Percentiles rank a stretch among this genome's conserved stretches.
phyloP scores from a whole-genome alignment of 176 grass and related monocot species.

The Zoysia japonica region DNA sequence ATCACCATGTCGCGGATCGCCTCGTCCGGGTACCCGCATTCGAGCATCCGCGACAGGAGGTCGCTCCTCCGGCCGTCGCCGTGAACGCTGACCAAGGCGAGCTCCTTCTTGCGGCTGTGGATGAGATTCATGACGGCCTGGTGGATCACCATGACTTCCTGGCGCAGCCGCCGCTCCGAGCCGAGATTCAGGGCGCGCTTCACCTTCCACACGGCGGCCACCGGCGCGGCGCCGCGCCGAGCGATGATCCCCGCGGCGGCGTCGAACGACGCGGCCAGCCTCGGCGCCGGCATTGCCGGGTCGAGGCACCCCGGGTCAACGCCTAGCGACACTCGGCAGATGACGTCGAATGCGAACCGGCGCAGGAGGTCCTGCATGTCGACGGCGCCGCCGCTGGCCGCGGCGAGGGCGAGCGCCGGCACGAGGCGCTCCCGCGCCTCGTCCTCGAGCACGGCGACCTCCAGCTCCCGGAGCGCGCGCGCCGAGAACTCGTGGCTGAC shows the following conservation, averaged over 20 bases:
- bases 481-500: slow-evolving; percentile 87
- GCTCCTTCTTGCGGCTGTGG: slow-evolving; percentile 50
- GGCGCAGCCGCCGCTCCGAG: slow-evolving; percentile 57
- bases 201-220: slow-evolving; percentile 74
- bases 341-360: slow-evolving; percentile 78
- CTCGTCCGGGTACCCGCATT: slow-evolving; percentile 67
- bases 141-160: slow-evolving; percentile 64
- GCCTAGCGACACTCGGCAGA: slow-evolving; percentile 72
- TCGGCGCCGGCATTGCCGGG: slow-evolving; percentile 42
- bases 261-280: slow-evolving; percentile 75
- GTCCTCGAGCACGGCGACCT: slow-evolving; percentile 50
- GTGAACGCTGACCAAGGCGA: background rate
- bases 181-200: slow-evolving; percentile 70
- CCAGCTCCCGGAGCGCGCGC: slow-evolving; percentile 69
- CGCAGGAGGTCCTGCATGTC: slow-evolving; percentile 88
- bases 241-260: slow-evolving; percentile 69
- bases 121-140: slow-evolving; percentile 62
- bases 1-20: slow-evolving; percentile 90
- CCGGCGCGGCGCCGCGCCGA: slow-evolving; percentile 60
- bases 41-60: slow-evolving; percentile 78
- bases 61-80: slow-evolving; percentile 37
- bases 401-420: slow-evolving; percentile 49
- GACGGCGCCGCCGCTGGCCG: slow-evolving; percentile 22
- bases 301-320: slow-evolving; percentile 69
- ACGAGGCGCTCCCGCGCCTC: slow-evolving; percentile 59